These are phyloP conservation scores for Corylus americana DNA, from an alignment of 306 rosid species.

Conservation along the genomic window DNA sequence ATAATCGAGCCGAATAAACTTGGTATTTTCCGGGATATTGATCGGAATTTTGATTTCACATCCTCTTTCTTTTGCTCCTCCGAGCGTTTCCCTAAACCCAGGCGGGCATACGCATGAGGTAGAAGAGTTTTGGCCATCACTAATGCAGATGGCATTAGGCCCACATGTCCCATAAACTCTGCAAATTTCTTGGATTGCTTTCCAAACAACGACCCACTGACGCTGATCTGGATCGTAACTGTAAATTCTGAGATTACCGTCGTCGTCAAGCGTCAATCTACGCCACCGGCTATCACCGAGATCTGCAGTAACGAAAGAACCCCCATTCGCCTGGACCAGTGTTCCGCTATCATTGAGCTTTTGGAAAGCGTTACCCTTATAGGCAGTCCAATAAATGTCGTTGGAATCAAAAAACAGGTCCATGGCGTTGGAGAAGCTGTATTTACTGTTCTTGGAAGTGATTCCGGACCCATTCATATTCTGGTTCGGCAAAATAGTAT, in stretches of 20 bases:
- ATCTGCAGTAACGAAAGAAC: conserved; percentile 44
- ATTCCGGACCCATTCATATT: conserved; percentile 19
- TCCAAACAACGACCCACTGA: conserved; percentile 66
- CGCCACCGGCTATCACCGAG: conserved; percentile 41
- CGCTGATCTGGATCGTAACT: conserved; percentile 39
- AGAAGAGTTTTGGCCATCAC: conserved; percentile 27
- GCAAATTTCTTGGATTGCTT: conserved; percentile 50
- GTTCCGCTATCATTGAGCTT: conserved; percentile 35
- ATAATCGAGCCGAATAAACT: conserved; percentile 63
- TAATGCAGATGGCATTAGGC: conserved; percentile 53
- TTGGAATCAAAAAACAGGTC: conserved; percentile 26
- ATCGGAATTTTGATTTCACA: conserved; percentile 46
- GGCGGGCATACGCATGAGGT: conserved; percentile 67
- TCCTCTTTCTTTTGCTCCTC: conserved; percentile 32
- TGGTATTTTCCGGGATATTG: background rate
- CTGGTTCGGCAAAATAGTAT: conserved; percentile 63
- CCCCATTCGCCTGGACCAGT: conserved; percentile 25
- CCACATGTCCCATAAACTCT: conserved; percentile 58
- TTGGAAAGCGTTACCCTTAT: background rate
- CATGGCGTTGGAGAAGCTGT: conserved; percentile 27
- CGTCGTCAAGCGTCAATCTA: conserved; percentile 59
- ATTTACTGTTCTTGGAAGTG: conserved; percentile 44
- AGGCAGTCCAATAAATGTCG: conserved; percentile 24
- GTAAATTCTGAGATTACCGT: conserved; percentile 69
- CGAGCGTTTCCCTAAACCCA: conserved; percentile 36